Conservation (phyloP, 495 filamentous ascomycete genomes). For the Hyaloscypha bicolor region DNA sequence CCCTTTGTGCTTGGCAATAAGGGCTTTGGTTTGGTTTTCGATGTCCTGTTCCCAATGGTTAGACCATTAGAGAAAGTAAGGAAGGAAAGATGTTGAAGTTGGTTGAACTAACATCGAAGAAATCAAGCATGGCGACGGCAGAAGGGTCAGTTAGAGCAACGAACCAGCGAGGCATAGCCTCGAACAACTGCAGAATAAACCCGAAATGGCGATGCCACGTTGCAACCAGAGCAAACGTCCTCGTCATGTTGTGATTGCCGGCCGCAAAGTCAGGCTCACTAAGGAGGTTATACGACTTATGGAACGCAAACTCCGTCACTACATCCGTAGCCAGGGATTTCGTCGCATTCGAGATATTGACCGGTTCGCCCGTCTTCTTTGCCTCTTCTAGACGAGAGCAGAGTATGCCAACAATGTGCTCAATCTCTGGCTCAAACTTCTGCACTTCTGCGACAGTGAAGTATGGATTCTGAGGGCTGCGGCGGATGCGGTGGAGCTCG, state of each 20-base stretch:
- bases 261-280: conserved; percentile 37
- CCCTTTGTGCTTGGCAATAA: background rate
- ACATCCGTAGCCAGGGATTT: conserved; percentile 41
- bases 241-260: background rate
- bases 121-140: conserved; percentile 15
- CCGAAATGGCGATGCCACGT: conserved; percentile 26
- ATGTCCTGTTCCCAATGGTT: conserved; percentile 12
- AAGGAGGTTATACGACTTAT: conserved; percentile 37
- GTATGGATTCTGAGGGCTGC: conserved; percentile 36
- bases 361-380: conserved; percentile 23
- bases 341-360: conserved; percentile 38
- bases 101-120: conserved; percentile 7
- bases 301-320: conserved; percentile 39
- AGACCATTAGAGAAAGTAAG: background rate
- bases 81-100: background rate
- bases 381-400: conserved; percentile 27
- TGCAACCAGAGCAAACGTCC: conserved; percentile 19
- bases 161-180: conserved; percentile 20
- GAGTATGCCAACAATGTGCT: conserved; percentile 31
- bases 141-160: conserved; percentile 8
- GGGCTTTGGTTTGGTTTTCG: conserved; percentile 8
- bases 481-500: conserved; percentile 40
- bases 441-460: conserved; percentile 38
- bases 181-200: conserved; percentile 16
- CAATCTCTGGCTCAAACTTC: conserved; percentile 34